These are phyloP conservation scores for Platanthera zijinensis DNA, from an alignment of 106 monocot genomes.

Conservation along the genomic window DNA sequence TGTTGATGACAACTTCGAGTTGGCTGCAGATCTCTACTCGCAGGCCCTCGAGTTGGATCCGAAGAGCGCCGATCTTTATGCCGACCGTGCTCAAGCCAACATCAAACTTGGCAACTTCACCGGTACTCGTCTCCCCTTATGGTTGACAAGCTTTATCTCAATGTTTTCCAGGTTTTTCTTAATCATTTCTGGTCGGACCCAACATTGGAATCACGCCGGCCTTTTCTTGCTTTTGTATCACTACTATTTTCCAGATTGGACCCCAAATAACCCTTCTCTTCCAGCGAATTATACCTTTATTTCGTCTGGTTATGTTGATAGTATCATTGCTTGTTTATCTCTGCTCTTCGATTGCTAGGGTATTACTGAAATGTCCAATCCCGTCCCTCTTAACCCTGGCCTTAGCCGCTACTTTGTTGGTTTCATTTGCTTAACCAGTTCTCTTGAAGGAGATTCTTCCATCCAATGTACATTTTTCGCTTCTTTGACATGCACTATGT, in stretches of 20 bases:
- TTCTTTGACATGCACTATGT: too few relatives aligned
- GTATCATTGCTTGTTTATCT: neutral
- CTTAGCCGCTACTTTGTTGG: neutral
- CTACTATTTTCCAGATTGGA: neutral
- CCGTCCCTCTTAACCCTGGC: neutral
- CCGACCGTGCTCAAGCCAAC: slow-evolving; percentile 91
- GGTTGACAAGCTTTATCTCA: neutral
- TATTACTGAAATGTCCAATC: neutral
- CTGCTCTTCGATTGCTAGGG: neutral
- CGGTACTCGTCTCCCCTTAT: slow-evolving; percentile 21
- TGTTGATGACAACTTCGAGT: slow-evolving; percentile 88
- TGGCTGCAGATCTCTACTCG: slow-evolving; percentile 72
- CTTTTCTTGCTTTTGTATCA: neutral
- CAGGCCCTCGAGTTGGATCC: slow-evolving; percentile 78
- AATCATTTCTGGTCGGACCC: neutral
- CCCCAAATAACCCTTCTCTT: neutral
- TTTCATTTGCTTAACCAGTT: neutral
- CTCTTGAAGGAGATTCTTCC: too few relatives aligned
- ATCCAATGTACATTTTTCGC: too few relatives aligned
- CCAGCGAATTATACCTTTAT: neutral
- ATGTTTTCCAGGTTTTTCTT: neutral
- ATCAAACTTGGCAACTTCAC: slow-evolving; percentile 76
- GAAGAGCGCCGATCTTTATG: slow-evolving; percentile 61
- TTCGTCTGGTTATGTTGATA: neutral
- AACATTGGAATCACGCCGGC: neutral